Base-by-base conservation (phyloP, 805 yeast species). In the Sugiyamaella marilandica region DNA sequence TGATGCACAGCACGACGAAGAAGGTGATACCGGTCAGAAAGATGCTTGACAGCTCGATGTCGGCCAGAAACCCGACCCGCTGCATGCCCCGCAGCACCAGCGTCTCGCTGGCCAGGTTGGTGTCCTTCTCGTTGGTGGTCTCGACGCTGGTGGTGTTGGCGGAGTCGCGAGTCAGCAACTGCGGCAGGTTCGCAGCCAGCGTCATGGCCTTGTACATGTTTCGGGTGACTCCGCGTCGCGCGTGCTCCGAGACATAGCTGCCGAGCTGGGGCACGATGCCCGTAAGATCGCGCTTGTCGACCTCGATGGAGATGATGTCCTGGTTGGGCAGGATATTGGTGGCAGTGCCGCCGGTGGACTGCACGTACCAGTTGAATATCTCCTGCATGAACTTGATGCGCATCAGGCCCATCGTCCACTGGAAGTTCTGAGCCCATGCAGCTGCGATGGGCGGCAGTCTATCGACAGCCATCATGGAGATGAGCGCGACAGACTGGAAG, bases 361-460 rank as follows among this genome's bases (percentile, higher is more conserved):
- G 97, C 49, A 92, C 84, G 68, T 92, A 92, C 99, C 99, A 92
- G 67, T 84, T 80, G 59, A 94, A 85, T 57, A 89, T 86, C 41
- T 75, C 68, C 68, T 91, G 97, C 81, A 92, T 85, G 63, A 90
- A 87, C 11, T 71, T 69, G 7, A 83, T 81, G 50, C 79, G 78
- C 62, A 94, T 87, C 58, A 92, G 84, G 45, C 99, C 99, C 80
- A 92, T 80, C 1, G 97, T 83, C 98, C 98, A 92, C 70, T 82
- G 83, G 75, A 94, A 94, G 73, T 92, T 94, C 70, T 92, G 96
- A 32, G 95, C 83, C 99, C 99, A 92, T 2, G 98, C 91, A 2
- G 96, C 89, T 4, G 97, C 98, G 60, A 94, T 91, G 2, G 99
- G 99, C 1, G 99, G 99, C 18, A 89, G 87, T 55, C 81, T 75